Percentiles rank a stretch among this genome's conserved stretches.
phyloP scores from a whole-genome alignment of 805 yeast species.

The Zygosaccharomyces pseudorouxii region DNA sequence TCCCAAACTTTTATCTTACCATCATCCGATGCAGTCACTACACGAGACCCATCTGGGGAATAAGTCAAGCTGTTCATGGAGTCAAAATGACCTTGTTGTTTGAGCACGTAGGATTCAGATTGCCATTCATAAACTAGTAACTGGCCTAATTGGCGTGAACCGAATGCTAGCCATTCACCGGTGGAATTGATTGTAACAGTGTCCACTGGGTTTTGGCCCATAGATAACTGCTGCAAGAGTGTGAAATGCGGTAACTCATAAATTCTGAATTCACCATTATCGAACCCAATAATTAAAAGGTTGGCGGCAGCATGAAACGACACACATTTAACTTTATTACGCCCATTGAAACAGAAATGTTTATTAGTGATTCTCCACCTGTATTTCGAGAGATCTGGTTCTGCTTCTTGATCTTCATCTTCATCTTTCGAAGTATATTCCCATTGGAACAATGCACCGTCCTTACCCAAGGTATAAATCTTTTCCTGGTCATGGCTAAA shows the following conservation, averaged over 20 bases:
- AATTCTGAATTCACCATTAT: constrained; percentile 83
- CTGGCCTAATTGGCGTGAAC: constrained; percentile 88
- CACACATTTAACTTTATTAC: constrained; percentile 67
- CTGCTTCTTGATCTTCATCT: constrained; percentile 40
- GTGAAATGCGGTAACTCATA: constrained; percentile 82
- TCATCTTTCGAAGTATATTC: constrained; percentile 61
- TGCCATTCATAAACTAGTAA: constrained; percentile 97
- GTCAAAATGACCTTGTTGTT: constrained; percentile 97
- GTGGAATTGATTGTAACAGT: constrained; percentile 72
- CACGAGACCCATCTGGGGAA: constrained; percentile 90
- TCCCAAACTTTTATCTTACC: constrained; percentile 98
- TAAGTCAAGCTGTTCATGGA: constrained; percentile 77
- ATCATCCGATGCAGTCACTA: constrained; percentile 93
- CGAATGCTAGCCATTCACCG: constrained; percentile 98
- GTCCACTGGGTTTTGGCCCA: constrained; percentile 88
- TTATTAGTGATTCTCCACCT: constrained; percentile 83
- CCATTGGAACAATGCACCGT: constrained; percentile 93
- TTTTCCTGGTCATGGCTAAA: constrained; percentile 84
- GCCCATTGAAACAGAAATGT: constrained; percentile 63
- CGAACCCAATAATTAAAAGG: constrained; percentile 81
- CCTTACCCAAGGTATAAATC: constrained; percentile 87
- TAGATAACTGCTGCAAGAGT: constrained; percentile 76
- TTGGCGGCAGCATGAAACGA: constrained; percentile 73
- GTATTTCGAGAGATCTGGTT: constrained; percentile 40
- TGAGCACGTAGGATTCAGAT: constrained; percentile 88